Evolutionary conservation across 2,329 filamentous ascomycete genomes (phyloP), one percentile per base, ranked within the genome.

Genomic region (Daldinia eschscholtzii): DNA sequence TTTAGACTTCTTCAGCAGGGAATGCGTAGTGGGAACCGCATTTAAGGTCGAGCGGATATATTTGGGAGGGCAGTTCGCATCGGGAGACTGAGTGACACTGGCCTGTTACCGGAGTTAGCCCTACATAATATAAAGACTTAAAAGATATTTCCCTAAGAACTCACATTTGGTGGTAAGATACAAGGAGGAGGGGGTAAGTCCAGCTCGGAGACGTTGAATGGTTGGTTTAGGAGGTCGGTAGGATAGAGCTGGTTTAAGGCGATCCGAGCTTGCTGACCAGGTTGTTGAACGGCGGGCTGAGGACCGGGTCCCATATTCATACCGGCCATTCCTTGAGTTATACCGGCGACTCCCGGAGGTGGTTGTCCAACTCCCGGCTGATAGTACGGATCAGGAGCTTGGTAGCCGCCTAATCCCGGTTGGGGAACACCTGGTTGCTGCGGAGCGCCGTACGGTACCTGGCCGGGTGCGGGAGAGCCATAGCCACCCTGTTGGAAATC

Each of bases 41-140:
- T 98, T 98, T 72, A 99, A 83, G 5, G 96, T 98, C 20, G 96
- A 98, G 74, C 96, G 93, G 72, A 98, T 91, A 80, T 97, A 99
- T 85, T 97, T 97, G 26, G 94, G 88, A 61, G 93, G 89, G 83
- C 94, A 97, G 82, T 98, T 99, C 68, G 96, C 91, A 79, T 92
- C 86, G 52, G 93, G 93, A 50, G 96, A 98, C 65, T 94, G 92
- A 23, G 95, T 98, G 63, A 97, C 93, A 78, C 93, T 96, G 59
- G 92, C 90, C 93, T 97, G 65, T 61, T 46, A 70, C 20, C 61
- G 60, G 20, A 26, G 72, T 88, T 75, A 88, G 84, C 69, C 53
- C 64, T 5, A 13, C 23, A 42, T 6, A 35, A 6, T 6, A 41
- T 13, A 23, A 37, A 6, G 18, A 35, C n/a, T 6, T 35, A 6